phyloP scores from a whole-genome alignment of 345 rosid species.

The Ricinus communis region DNA sequence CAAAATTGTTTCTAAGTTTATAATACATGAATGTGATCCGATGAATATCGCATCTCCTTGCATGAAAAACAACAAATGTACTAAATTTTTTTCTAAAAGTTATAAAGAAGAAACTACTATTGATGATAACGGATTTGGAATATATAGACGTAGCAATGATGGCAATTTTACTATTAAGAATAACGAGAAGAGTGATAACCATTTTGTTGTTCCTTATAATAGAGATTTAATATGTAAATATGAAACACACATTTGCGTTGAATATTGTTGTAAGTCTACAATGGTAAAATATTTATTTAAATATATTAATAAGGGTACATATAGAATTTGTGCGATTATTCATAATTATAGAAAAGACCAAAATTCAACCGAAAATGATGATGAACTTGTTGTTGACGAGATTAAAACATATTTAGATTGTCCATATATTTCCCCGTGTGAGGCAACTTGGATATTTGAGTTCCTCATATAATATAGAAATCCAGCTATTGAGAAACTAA shows the following conservation, averaged over 20 bases:
- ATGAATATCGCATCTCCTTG: background rate
- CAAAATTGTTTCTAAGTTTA: background rate
- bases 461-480: background rate
- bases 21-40: background rate
- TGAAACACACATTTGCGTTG: background rate
- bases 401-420: background rate
- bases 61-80: background rate
- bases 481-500: background rate
- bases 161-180: background rate
- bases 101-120: background rate
- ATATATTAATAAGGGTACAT: background rate
- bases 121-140: background rate
- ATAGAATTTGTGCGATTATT: background rate
- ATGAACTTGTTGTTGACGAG: background rate
- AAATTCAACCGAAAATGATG: background rate
- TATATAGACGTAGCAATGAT: background rate
- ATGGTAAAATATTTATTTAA: background rate
- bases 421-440: background rate
- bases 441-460: background rate
- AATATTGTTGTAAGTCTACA: background rate
- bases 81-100: background rate
- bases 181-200: background rate
- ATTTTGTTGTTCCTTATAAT: background rate
- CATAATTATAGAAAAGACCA: background rate
- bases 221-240: background rate